Evolutionary conservation across 345 rosid species (phyloP).

Genomic region (Nephelium lappaceum): DNA sequence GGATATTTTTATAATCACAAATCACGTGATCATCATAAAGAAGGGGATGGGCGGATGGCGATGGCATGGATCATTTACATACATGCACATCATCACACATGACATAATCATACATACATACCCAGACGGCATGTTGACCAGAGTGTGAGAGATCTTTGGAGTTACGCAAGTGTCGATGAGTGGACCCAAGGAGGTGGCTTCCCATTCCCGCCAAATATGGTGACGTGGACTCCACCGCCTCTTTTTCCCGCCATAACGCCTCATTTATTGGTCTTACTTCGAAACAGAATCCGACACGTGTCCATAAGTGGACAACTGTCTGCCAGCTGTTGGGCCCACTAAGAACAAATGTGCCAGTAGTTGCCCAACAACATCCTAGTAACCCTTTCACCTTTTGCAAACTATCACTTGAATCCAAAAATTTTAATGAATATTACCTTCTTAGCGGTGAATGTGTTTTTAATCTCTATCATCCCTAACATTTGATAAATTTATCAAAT

Average conservation of each 20-base stretch:
- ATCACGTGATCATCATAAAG: conserved; percentile 11
- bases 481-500: too few relatives aligned
- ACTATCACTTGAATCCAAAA: too few relatives aligned
- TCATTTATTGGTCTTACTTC: background rate
- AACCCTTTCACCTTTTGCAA: too few relatives aligned
- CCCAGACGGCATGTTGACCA: background rate
- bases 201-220: conserved; percentile 47
- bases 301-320: background rate
- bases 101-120: too few relatives aligned
- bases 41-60: background rate
- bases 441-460: too few relatives aligned
- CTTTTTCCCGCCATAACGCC: conserved; percentile 40
- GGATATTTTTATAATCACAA: background rate
- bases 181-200: conserved; percentile 29
- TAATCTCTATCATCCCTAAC: too few relatives aligned
- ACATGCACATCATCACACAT: background rate
- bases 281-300: conserved; percentile 17
- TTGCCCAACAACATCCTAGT: background rate
- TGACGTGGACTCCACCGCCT: conserved; percentile 30
- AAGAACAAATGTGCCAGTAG: conserved; percentile 7
- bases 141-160: conserved; percentile 2
- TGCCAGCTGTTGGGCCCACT: conserved; percentile 13
- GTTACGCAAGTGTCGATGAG: conserved; percentile 28
- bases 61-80: background rate
- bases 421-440: too few relatives aligned